Evolutionary conservation across 345 rosid species (phyloP), one percentile per base, ranked within the genome.

Genomic region (Dimocarpus longan): DNA sequence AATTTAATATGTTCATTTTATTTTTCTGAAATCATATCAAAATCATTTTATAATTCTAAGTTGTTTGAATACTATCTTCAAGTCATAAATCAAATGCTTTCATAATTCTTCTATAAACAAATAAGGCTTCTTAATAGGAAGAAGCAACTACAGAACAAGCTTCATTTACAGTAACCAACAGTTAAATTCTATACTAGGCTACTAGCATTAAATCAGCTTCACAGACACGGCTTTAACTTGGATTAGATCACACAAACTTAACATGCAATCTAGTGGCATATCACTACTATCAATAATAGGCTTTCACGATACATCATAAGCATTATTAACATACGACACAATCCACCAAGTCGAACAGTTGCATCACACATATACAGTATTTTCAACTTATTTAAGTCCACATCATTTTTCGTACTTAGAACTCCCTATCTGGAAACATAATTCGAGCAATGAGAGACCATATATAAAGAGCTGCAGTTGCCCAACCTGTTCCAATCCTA

Each of bases 381-480:
- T 64, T 71, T 22, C 12, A 24, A 10, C 16, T 76, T 42, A 54
- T 5, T 54, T 21, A 37, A 21, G 37, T 37, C 54, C 57, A 7
- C 1, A 43, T 39, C 10, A 0, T 19, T 13, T 52, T 22, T 13
- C 26, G 57, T 78, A 70, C 76, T 93, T 82, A 94, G 93, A 94
- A 96, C 50, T 94, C 98, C 83, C 98, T 88, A 40, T 92, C 98
- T 5, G 97, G 98, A 86, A 96, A 96, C 86, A 96, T 82, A 56
- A 90, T 84, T 2, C 98, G 98, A 76, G 99, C 99, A 57, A 92
- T 68, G 78, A 94, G 85, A 50, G 98, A 96, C 98, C 99, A 96
- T 50, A 89, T 73, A 85, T 86, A 96, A 74, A 96, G 97, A 78
- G 63, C 97, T 28, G 98, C 98, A 54, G 98, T 96, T 21, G 92